A percentile compares a stretch with the other conserved stretches of the same genome.
Evolutionary conservation across 805 yeast genomes (phyloP).

Genomic region (Kuraishia ogatae): DNA sequence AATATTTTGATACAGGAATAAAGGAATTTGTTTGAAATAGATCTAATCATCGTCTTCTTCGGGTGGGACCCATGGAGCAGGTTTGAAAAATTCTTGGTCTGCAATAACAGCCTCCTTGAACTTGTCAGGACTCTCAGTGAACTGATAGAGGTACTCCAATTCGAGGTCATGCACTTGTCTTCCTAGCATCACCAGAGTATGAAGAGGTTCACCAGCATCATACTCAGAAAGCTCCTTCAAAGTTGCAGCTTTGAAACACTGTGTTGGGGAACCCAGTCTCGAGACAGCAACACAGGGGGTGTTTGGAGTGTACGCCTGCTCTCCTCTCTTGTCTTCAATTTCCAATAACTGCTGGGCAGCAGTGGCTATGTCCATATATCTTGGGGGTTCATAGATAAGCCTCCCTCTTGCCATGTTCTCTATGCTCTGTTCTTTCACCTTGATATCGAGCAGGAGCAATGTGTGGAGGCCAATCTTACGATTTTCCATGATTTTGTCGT

Average conservation of each 20-base stretch:
- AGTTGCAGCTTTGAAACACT: slow-evolving; percentile 78
- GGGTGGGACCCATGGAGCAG: slow-evolving; percentile 57
- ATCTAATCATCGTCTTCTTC: slow-evolving; percentile 18
- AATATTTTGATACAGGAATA: not conserved
- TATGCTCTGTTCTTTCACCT: slow-evolving; percentile 93
- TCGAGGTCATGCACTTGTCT: slow-evolving; percentile 93
- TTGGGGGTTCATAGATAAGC: slow-evolving; percentile 89
- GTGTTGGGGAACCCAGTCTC: slow-evolving; percentile 81
- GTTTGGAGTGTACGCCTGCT: slow-evolving; percentile 70
- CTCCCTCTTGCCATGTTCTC: slow-evolving; percentile 93
- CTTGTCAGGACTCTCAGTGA: slow-evolving; percentile 50
- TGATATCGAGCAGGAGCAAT: slow-evolving; percentile 78
- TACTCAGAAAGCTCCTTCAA: slow-evolving; percentile 67
- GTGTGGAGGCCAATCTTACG: slow-evolving; percentile 89
- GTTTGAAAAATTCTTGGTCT: slow-evolving; percentile 68
- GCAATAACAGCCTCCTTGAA: slow-evolving; percentile 37
- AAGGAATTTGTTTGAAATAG: not conserved
- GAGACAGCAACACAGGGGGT: slow-evolving; percentile 95
- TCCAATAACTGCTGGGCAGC: slow-evolving; percentile 86
- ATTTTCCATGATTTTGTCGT: slow-evolving; percentile 82
- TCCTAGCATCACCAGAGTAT: slow-evolving; percentile 84
- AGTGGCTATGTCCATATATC: slow-evolving; percentile 88
- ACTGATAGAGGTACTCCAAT: slow-evolving; percentile 73
- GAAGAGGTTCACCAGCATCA: slow-evolving; percentile 92
- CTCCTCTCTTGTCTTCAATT: slow-evolving; percentile 70